phyloP scores from a whole-genome alignment of 345 rosid species.

The Euphorbia pulcherrima region DNA sequence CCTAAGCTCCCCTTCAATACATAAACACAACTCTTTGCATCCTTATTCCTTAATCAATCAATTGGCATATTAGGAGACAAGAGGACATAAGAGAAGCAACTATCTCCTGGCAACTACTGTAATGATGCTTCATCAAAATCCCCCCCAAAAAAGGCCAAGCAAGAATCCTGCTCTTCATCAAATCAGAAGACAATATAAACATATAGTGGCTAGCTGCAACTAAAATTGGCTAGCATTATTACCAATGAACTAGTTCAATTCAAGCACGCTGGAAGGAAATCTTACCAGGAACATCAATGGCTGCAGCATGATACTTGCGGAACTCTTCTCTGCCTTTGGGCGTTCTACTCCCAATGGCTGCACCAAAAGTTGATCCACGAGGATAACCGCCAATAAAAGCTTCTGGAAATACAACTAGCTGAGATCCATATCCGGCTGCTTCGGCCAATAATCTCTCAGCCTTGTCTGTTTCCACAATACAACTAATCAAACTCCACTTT shows the following conservation, averaged over 20 bases:
- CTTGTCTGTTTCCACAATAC: constrained; percentile 45
- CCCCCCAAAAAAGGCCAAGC: too few relatives aligned
- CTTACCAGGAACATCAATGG: constrained; percentile 83
- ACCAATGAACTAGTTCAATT: not conserved
- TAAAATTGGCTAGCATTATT: not conserved
- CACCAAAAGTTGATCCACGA: constrained; percentile 77
- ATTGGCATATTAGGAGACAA: too few relatives aligned
- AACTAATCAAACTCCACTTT: not conserved
- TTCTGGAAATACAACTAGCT: constrained; percentile 90
- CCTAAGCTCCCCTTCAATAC: not conserved
- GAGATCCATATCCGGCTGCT: constrained; percentile 76
- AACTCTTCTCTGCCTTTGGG: constrained; percentile 81
- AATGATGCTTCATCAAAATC: not conserved
- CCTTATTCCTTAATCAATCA: not conserved
- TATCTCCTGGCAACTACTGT: not conserved
- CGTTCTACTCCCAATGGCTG: constrained; percentile 63
- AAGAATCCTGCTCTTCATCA: not conserved
- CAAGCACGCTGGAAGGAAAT: not conserved
- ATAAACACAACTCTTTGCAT: not conserved
- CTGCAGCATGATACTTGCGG: constrained; percentile 78
- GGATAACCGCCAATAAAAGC: constrained; percentile 94
- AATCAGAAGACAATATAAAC: not conserved
- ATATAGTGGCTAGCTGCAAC: not conserved
- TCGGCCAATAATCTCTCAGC: constrained; percentile 85
- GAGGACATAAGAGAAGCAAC: not conserved